Base-by-base conservation (phyloP, 192 early-diverging fungal species). In the Umbelopsis sp. region DNA sequence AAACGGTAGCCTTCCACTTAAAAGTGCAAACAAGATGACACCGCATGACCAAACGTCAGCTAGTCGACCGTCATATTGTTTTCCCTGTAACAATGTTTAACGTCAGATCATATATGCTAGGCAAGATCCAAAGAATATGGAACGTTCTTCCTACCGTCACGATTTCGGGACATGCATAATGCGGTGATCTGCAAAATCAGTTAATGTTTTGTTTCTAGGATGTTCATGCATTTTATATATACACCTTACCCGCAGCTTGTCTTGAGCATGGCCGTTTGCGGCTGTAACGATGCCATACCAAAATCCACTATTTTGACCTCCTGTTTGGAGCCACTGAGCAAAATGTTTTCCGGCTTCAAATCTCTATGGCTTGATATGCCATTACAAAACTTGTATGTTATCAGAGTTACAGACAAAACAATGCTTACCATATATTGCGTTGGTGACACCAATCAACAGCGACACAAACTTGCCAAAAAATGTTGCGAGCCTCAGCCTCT, bases 41-140 rank as follows among this genome's bases (percentile, higher is more conserved):
- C 97, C 97, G 41, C 96, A 84, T n/a, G 91, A 92, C 96, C 96
- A 99, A 61, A 99, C 84, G 84, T 99, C 97, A 11, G 95, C 94
- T 15, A 27, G 30, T 15, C 58, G 37, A 11, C 74, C 51, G 86
- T 76, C 49, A 83, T 85, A 73, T 80, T 83, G 6, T 22, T 47
- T 71, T 25, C 71, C 67, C 65, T 77, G 61, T 55, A 69, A 47
- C 27, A 65, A 46, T 73, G 64, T 65, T 22, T 18, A 33, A 61
- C 4, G 21, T 49, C 23, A 48, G 51, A 47, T 48, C 37, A 64
- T 65, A 27, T 50, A 22, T 58, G 15, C 11, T 46, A 16, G 12
- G n/a, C 35, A 41, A 49, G 47, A 71, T 10, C 15, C 44, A 23
- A 27, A 48, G 16, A 22, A 15, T 37, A 45, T 44, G 8, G 25